These are phyloP conservation scores for Pelargonium myrrhifolium DNA, from an alignment of 441 rosid species.

Conservation along the genomic window DNA sequence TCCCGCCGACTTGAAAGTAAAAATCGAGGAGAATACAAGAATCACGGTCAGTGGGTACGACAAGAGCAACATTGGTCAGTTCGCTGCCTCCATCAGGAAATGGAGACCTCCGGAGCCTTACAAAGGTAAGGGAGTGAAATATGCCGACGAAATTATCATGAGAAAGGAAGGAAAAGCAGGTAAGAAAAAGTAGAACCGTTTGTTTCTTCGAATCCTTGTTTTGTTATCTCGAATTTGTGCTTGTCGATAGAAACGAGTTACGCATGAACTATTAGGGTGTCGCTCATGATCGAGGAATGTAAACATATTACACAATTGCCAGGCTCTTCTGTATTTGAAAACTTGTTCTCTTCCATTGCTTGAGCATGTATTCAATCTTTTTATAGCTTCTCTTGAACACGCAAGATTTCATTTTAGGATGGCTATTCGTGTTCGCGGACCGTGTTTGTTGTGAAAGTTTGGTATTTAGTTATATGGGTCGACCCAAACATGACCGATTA, in stretches of 20 bases:
- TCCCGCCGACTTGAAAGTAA: conserved; percentile 60
- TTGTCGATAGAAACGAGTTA: conserved; percentile 5
- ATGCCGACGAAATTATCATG: conserved; percentile 59
- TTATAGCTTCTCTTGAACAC: too few relatives aligned
- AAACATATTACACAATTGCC: not conserved
- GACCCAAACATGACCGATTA: too few relatives aligned
- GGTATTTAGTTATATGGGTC: too few relatives aligned
- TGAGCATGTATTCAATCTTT: not conserved
- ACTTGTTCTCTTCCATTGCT: conserved; percentile 1
- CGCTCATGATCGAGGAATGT: not conserved
- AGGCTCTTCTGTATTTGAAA: not conserved
- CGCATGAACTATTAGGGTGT: not conserved
- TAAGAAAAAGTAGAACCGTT: conserved; percentile 56
- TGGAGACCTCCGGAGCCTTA: conserved; percentile 98
- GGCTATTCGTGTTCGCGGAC: too few relatives aligned
- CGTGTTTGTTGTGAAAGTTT: too few relatives aligned
- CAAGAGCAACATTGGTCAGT: conserved; percentile 63
- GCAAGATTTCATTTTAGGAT: too few relatives aligned
- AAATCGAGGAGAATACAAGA: conserved; percentile 79
- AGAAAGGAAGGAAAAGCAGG: conserved; percentile 90
- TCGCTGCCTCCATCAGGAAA: conserved; percentile 77
- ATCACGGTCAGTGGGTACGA: conserved; percentile 60
- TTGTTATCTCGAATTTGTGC: not conserved
- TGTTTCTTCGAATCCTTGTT: not conserved
- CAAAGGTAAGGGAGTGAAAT: conserved; percentile 89